phyloP scores from a whole-genome alignment of 768 basidiomycete species.

The Russula olivacea region DNA sequence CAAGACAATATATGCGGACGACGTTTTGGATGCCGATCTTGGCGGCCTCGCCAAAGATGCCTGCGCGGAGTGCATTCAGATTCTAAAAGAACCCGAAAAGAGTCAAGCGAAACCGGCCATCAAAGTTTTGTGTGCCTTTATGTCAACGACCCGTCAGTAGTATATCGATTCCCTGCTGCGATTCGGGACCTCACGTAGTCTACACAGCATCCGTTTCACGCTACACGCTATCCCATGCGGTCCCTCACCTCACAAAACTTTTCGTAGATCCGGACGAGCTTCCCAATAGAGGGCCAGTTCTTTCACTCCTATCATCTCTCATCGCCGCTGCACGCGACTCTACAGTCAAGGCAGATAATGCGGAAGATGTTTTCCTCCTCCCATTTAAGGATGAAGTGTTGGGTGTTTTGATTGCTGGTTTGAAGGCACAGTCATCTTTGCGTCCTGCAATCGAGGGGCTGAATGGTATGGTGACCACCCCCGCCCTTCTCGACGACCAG shows the following conservation, averaged over 20 bases:
- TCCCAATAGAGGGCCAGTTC: slow-evolving; percentile 56
- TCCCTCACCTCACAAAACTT: slow-evolving; percentile 71
- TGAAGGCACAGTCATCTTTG: slow-evolving; percentile 47
- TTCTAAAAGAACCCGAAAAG: slow-evolving; percentile 89
- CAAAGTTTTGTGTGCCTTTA: slow-evolving; percentile 72
- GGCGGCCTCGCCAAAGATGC: slow-evolving; percentile 64
- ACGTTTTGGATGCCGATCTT: slow-evolving; percentile 35
- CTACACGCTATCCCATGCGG: slow-evolving; percentile 58
- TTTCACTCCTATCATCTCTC: slow-evolving; percentile 62
- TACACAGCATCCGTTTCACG: slow-evolving; percentile 57
- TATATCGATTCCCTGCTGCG: slow-evolving; percentile 6
- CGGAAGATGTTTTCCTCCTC: slow-evolving; percentile 33
- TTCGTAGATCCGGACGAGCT: slow-evolving; percentile 70
- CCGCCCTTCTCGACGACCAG: slow-evolving; percentile 54
- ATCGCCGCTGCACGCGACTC: slow-evolving; percentile 50
- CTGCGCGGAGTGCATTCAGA: slow-evolving; percentile 72
- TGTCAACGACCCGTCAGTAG: slow-evolving; percentile 70
- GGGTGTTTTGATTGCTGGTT: slow-evolving; percentile 53
- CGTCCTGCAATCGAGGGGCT: slow-evolving; percentile 60
- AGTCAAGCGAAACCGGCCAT: slow-evolving; percentile 84
- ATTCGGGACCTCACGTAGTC: not conserved
- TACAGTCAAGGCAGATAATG: slow-evolving; percentile 23
- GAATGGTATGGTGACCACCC: slow-evolving; percentile 58
- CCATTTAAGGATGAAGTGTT: slow-evolving; percentile 75
- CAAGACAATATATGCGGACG: slow-evolving; percentile 55